phyloP scores from a whole-genome alignment of 331 rosid species.

The Prunus yedoensis region DNA sequence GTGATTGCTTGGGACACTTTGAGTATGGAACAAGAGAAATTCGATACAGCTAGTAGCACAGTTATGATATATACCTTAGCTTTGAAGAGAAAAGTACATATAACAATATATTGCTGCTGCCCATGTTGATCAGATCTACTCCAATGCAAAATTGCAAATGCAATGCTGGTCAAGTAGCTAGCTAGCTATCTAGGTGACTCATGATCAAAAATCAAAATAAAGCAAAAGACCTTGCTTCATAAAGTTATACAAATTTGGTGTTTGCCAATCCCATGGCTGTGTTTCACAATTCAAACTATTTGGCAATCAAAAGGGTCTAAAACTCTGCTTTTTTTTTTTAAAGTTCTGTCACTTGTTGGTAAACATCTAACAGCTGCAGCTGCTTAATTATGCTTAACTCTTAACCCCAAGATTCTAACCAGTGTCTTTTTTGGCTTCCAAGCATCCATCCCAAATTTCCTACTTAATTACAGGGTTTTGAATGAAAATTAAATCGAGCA shows the following conservation, averaged over 20 bases:
- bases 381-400: background rate
- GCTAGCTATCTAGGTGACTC: background rate
- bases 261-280: too few species aligned
- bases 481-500: background rate
- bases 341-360: slow-evolving; percentile 10
- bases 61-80: slow-evolving; percentile 49
- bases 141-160: slow-evolving; percentile 2
- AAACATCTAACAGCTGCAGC: too few species aligned
- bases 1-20: slow-evolving; percentile 41
- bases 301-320: slow-evolving; percentile 13
- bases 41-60: slow-evolving; percentile 25
- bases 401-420: background rate
- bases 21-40: slow-evolving; percentile 65
- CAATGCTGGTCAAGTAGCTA: background rate
- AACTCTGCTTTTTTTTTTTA: slow-evolving; percentile 14
- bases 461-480: background rate
- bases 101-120: slow-evolving; percentile 3
- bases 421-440: background rate
- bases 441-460: slow-evolving; percentile 1
- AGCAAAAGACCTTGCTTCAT: too few species aligned
- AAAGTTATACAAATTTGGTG: too few species aligned
- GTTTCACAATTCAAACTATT: slow-evolving; percentile 20
- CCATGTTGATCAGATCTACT: slow-evolving; percentile 22
- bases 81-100: slow-evolving; percentile 55
- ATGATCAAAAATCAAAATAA: background rate